Conservation (phyloP, 257 asterid genomes). For the Capsicum chinense region DNA sequence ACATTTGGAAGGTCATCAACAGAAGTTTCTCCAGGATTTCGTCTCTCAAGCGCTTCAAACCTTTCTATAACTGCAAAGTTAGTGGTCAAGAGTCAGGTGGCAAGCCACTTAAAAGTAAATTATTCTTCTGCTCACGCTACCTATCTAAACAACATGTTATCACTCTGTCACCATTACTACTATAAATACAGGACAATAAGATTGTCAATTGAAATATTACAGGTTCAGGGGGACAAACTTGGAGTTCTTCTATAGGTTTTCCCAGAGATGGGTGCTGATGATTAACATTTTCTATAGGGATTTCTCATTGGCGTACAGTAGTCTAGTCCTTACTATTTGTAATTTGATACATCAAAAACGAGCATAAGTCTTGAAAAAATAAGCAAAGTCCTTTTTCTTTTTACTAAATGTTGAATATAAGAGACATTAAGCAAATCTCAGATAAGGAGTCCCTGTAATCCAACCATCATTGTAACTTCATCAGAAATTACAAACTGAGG, state of each 20-base stretch:
- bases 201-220: not conserved
- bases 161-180: not conserved
- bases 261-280: no score
- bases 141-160: not conserved
- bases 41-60: conserved; percentile 77
- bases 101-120: conserved; percentile 22
- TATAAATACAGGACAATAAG: not conserved
- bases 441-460: not conserved
- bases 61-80: conserved; percentile 72
- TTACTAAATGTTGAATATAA: not conserved
- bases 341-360: not conserved
- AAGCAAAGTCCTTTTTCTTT: not conserved
- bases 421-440: not conserved
- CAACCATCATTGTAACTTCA: not conserved
- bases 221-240: not conserved
- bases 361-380: not conserved
- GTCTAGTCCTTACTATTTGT: not conserved
- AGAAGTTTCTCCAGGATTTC: conserved; percentile 75
- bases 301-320: not conserved
- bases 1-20: conserved; percentile 63
- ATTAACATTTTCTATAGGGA: not conserved
- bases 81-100: not conserved
- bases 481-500: not conserved
- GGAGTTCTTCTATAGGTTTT: not conserved
- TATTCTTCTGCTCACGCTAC: not conserved